Evolutionary conservation across 139 green algal genomes (phyloP).

Genomic region (Pycnococcus provasolii): DNA sequence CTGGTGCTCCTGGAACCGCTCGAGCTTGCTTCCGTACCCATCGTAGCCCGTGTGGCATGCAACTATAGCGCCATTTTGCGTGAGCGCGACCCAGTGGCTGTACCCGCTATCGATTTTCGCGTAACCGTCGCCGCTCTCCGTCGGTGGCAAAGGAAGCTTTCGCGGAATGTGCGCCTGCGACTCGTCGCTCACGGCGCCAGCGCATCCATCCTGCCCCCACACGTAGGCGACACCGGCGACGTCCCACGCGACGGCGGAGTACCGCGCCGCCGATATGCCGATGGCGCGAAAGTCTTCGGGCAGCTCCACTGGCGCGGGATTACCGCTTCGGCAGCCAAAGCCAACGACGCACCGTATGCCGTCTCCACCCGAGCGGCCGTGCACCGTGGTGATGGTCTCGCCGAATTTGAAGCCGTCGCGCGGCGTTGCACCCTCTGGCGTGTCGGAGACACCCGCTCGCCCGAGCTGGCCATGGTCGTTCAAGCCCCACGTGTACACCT

Average conservation of each 20-base stretch:
- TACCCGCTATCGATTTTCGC: conserved; percentile 38
- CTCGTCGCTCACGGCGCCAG: conserved; percentile 3
- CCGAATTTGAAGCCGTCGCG: neutral
- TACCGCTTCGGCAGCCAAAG: conserved; percentile 1
- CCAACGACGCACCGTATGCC: neutral
- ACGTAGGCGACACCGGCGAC: conserved; percentile 26
- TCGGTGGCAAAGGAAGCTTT: conserved; percentile 8
- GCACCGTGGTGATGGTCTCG: neutral
- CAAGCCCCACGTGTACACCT: conserved; percentile 48
- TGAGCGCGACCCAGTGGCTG: conserved; percentile 42
- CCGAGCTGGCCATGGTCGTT: conserved; percentile 62
- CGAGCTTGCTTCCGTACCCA: conserved; percentile 16
- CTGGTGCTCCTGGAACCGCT: neutral
- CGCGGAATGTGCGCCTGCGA: neutral
- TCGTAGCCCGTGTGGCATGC: conserved; percentile 46
- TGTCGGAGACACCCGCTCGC: conserved; percentile 14
- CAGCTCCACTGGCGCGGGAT: neutral
- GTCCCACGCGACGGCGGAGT: conserved; percentile 35
- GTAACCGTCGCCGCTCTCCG: conserved; percentile 20
- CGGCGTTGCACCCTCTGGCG: neutral
- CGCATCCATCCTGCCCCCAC: conserved; percentile 40
- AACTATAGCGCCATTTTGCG: conserved; percentile 35
- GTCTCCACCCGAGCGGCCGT: neutral
- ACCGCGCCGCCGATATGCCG: conserved; percentile 35
- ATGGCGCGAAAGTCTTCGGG: neutral